These are phyloP conservation scores for Cyberlindnera xishuangbannaensis DNA, from an alignment of 805 yeast species.

Conservation along the genomic window DNA sequence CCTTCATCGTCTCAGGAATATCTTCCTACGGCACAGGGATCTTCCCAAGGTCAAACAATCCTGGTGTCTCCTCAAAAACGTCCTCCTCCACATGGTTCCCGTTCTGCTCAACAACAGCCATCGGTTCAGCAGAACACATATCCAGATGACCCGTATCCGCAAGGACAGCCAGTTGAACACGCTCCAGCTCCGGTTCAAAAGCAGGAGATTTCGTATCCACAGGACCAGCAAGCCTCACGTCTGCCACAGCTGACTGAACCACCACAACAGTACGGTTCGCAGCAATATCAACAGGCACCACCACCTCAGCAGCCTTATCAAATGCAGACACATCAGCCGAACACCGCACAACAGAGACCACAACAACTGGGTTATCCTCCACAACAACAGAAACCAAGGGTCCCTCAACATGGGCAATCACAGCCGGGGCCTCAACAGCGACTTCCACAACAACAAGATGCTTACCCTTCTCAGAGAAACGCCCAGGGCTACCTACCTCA, in stretches of 20 bases:
- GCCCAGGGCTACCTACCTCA: not conserved
- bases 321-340: slow-evolving; percentile 5
- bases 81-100: slow-evolving; percentile 8
- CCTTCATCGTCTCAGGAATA: slow-evolving; percentile 19
- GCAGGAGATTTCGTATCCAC: slow-evolving; percentile 5
- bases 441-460: not conserved
- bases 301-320: slow-evolving; percentile 4
- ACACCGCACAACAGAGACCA: slow-evolving; percentile 1
- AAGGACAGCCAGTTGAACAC: too few species aligned
- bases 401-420: not conserved
- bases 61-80: too few species aligned
- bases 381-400: too few species aligned
- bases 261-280: too few species aligned
- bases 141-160: slow-evolving; percentile 6
- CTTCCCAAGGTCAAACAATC: slow-evolving; percentile 8
- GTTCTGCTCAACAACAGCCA: slow-evolving; percentile 8
- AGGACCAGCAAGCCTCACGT: slow-evolving; percentile 8
- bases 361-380: too few species aligned
- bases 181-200: not conserved
- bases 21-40: slow-evolving; percentile 4
- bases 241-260: too few species aligned
- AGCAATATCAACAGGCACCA: slow-evolving; percentile 3
- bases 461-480: not conserved
- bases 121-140: slow-evolving; percentile 3
- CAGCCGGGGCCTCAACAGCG: slow-evolving; percentile 1